Evolutionary conservation across 169 alveolate species (phyloP), one percentile per base, ranked within the genome.

Genomic region (Plasmodium vivax): DNA sequence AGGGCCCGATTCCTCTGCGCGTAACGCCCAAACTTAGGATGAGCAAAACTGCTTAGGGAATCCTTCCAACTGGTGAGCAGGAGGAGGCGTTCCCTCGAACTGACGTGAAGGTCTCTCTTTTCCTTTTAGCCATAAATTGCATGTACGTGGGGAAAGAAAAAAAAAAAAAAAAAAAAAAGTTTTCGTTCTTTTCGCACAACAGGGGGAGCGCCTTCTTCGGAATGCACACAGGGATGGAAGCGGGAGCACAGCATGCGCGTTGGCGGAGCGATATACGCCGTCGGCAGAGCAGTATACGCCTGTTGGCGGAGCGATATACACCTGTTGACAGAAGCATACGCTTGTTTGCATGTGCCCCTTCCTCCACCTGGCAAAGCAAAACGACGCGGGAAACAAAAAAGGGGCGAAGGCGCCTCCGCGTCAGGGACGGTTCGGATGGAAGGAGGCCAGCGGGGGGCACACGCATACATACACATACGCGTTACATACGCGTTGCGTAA

Each of bases 151-250:
- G 10, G 45, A 62, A 62, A 83, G 56, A 51, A 54, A 82, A 51
- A 56, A 30, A 82, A 43, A 19, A 23, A 45, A 27, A 45, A 45
- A 82, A 45, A 34, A 45, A 83, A n/a, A 43, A 36, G 51, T 83
- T 47, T 83, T 83, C 34, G 41, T 83, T 83, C 12, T 51, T 51
- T 14, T 51, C 12, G 23, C 19, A 83, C 68, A 32, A 83, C 10
- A 32, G 27, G 56, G 56, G 34, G 27, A 32, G 51, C 36, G 43
- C 77, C 36, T 45, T 51, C 62, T 51, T 51, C 62, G 62, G 62
- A 51, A 14, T 82, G 72, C 79, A 58, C 73, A 83, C 62, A 83
- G 58, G 41, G 58, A 83, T 51, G 68, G 58, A 83, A 83, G 58
- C 19, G 45, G 71, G 41, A 83, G 16, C 62, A 2, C 62, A n/a